Evolutionary conservation across 2,329 filamentous ascomycete genomes (phyloP), one percentile per base, ranked within the genome.

Genomic region (Aspergillus pseudoglaucus): DNA sequence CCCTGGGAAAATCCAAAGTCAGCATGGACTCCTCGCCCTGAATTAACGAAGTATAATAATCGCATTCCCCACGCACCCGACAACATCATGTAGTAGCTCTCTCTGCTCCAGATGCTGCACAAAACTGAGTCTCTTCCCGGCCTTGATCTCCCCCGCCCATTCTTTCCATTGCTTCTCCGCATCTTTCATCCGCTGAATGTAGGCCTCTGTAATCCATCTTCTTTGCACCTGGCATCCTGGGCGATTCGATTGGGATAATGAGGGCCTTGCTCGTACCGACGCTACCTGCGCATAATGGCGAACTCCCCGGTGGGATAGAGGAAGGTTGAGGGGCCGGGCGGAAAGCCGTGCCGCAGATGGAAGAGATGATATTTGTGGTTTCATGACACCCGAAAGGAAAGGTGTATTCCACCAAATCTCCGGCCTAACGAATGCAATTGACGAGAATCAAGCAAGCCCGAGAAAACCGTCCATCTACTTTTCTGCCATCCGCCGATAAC

Each of bases 21-120:
- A 17, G 12, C 2, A 6, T 14, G 14, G 8, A 23, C 5, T 33
- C 42, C n/a, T 14, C n/a, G 18, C 4, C 3, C 14, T 1, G 17
- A n/a, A 38, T 14, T 14, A 17, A 40, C 1, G 2, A 10, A 30
- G 2, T 30, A 4, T 4, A 12, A 12, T 30, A 4, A 7, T 12
- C 1, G 6, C 18, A 6, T 1, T n/a, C 40, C 18, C 8, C 5
- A 52, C 68, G 18, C 56, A 73, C 71, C 74, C 74, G 33, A 75
- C 69, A 48, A 74, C 66, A 56, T 73, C 66, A 53, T 76, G 68
- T 41, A 77, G 49, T 25, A 73, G 59, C 0, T 69, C 72, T 54
- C 74, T 63, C 49, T 75, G 70, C 52, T 76, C 73, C 23, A 77
- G 56, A 32, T 72, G 62, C 42, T 65, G 57, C 17, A 69, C 57